Percentiles rank a stretch among this genome's conserved stretches.
Evolutionary conservation across 805 yeast species (phyloP).

Genomic region (Candida morakotiae): DNA sequence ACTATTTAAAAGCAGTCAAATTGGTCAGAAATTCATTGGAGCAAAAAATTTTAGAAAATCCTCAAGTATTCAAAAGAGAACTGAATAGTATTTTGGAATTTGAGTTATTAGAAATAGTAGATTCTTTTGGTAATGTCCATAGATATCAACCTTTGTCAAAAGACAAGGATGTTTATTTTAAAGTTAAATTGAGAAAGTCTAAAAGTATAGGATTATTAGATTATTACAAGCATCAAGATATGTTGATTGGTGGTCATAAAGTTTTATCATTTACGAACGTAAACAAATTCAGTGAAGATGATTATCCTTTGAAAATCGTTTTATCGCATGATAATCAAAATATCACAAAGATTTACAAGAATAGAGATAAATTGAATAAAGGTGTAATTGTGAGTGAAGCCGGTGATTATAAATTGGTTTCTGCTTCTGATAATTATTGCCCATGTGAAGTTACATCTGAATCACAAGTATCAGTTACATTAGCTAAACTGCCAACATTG

Average conservation of each 20-base stretch:
- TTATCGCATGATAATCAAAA: constrained; percentile 21
- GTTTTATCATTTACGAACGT: constrained; percentile 7
- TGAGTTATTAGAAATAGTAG: constrained; percentile 29
- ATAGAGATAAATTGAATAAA: constrained; percentile 18
- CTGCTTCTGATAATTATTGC: constrained; percentile 61
- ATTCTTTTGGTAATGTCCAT: constrained; percentile 28
- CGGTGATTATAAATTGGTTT: constrained; percentile 59
- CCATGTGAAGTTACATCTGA: constrained; percentile 48
- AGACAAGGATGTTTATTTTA: constrained; percentile 31
- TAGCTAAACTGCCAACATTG: constrained; percentile 38
- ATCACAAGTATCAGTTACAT: constrained; percentile 36
- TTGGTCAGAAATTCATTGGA: constrained; percentile 32
- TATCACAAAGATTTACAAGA: constrained; percentile 22
- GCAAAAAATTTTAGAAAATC: constrained; percentile 23
- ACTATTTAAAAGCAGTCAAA: constrained; percentile 17
- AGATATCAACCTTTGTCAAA: constrained; percentile 34
- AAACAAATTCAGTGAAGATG: constrained; percentile 22
- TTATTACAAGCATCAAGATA: constrained; percentile 7
- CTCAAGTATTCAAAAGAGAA: constrained; percentile 13
- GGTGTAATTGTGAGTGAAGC: constrained; percentile 46
- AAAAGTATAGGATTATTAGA: constrained; percentile 21
- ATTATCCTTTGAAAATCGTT: constrained; percentile 44
- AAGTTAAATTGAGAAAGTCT: constrained; percentile 22
- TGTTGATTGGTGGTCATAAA: constrained; percentile 10
- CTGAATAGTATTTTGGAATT: constrained; percentile 21